Conservation (phyloP, 1,284 basidiomycete genomes). For the Stygiomarasmius scandens region DNA sequence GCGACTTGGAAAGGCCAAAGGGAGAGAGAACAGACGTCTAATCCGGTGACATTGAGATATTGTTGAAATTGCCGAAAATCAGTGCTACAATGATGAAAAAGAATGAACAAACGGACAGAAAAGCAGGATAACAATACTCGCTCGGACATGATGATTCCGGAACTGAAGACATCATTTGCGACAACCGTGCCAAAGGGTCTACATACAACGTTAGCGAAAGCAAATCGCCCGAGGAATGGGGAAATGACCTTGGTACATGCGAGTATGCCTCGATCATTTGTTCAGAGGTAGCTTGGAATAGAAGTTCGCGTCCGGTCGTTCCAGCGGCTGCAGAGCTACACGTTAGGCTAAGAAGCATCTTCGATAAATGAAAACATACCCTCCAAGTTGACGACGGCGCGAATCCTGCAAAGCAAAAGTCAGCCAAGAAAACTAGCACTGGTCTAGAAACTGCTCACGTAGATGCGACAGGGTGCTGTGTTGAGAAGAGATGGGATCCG, state of each 20-base stretch:
- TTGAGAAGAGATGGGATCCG: conserved; percentile 91
- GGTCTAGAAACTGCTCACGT: conserved; percentile 51
- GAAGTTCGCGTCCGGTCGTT: conserved; percentile 83
- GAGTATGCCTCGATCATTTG: conserved; percentile 94
- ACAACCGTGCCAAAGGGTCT: conserved; percentile 91
- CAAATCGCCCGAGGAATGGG: neutral
- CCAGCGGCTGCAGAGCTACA: conserved; percentile 65
- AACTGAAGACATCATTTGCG: conserved; percentile 94
- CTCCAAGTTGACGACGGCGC: conserved; percentile 92
- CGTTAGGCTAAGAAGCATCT: no score
- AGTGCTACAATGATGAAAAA: conserved; percentile 55
- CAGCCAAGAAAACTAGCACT: conserved; percentile 4
- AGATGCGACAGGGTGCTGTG: conserved; percentile 75
- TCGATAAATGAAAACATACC: conserved; percentile 43
- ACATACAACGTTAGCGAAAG: neutral
- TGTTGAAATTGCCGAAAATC: conserved; percentile 94
- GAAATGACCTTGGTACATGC: conserved; percentile 66
- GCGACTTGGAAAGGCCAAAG: neutral
- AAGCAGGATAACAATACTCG: conserved; percentile 38
- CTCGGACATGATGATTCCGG: conserved; percentile 91
- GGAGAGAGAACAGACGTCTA: conserved; percentile 64
- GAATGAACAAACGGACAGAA: neutral
- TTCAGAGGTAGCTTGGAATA: conserved; percentile 95
- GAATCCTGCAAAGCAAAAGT: conserved; percentile 55
- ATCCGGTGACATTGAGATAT: conserved; percentile 85